Evolutionary conservation across 441 rosid genomes (phyloP), one percentile per base, ranked within the genome.

Genomic region (Populus tomentosa): DNA sequence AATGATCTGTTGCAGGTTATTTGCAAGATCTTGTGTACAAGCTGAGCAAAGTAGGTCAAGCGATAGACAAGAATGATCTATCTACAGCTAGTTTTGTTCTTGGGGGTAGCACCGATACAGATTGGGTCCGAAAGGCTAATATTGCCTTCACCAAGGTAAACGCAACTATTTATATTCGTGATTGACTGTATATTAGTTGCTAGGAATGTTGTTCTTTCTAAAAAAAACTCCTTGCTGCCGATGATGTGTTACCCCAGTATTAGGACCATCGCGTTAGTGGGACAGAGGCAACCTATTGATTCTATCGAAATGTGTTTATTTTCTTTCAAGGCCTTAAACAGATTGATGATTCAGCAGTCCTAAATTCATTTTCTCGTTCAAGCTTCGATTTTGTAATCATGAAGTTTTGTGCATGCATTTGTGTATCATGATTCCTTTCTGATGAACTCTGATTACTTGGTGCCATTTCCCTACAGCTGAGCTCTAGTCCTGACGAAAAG

Each of bases 41-140:
- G 88, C 82, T 95, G 80, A 95, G 97, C 81, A 88, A 90, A 92
- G 91, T 91, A 61, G 99, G 98, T 35, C 91, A 91, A 88, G 98
- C 96, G 73, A 92, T 93, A 74, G 99, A 95, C 20, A 91, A 86
- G 61, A 88, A 91, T 75, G 98, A 95, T 81, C 83, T 95, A 26
- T 46, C 90, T n/a, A 50, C 87, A 33, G 98, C 99, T 53, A 80
- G 86, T 79, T 86, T 88, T 46, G 97, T 93, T 83, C 96, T 95
- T 53, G 94, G 97, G 35, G 84, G 86, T 82, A 87, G 83, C 86
- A 82, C 83, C 1, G 89, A 89, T 70, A 76, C 91, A 7, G 97
- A 95, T 63, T 95, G 98, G 99, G 84, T 93, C 71, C 77, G 85
- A 75, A 91, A 90, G 7, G 92, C 89, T 68, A 91, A 91, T 59